A percentile compares a stretch with the other conserved stretches of the same genome.
Evolutionary conservation across 2,329 filamentous ascomycete species (phyloP).

Genomic region (Parascedosporium putredinis): DNA sequence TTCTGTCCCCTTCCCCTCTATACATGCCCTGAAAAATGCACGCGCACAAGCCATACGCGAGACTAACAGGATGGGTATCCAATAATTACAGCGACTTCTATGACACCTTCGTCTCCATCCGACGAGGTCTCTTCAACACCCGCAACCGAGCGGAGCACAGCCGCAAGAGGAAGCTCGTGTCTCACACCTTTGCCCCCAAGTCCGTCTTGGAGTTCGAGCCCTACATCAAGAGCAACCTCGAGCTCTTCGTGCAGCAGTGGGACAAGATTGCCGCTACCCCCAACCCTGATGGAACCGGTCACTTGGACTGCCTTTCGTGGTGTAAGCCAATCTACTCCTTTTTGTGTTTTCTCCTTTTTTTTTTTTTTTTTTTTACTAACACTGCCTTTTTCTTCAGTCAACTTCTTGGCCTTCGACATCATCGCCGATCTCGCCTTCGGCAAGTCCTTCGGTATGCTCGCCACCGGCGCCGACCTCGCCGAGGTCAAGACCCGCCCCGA

Average conservation of each 20-base stretch:
- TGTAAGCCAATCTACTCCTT: slow-evolving; percentile 48
- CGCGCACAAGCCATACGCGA: background rate
- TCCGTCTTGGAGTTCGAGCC: slow-evolving; percentile 77
- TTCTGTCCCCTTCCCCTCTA: fast-evolving
- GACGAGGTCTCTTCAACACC: slow-evolving; percentile 81
- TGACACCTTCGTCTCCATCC: slow-evolving; percentile 82
- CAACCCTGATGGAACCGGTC: slow-evolving; percentile 42
- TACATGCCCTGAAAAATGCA: background rate
- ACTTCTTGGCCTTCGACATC: slow-evolving; percentile 43
- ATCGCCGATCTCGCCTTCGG: slow-evolving; percentile 41
- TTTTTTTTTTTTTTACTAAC: background rate
- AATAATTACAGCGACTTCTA: slow-evolving; percentile 60
- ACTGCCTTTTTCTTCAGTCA: slow-evolving; percentile 14
- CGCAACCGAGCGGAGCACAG: slow-evolving; percentile 72
- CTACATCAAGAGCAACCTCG: slow-evolving; percentile 73
- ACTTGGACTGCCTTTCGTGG: slow-evolving; percentile 68
- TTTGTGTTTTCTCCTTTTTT: background rate
- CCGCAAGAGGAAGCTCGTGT: slow-evolving; percentile 79
- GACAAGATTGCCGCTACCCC: slow-evolving; percentile 45
- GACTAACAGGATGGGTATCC: background rate
- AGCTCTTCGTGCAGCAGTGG: slow-evolving; percentile 63
- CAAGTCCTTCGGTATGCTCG: slow-evolving; percentile 40
- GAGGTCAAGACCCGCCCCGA: slow-evolving; percentile 57
- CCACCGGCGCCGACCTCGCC: slow-evolving; percentile 63
- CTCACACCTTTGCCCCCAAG: slow-evolving; percentile 78